A percentile compares a stretch with the other conserved stretches of the same genome.
Evolutionary conservation across 805 yeast species (phyloP).

Genomic region (Candida tallmaniae): DNA sequence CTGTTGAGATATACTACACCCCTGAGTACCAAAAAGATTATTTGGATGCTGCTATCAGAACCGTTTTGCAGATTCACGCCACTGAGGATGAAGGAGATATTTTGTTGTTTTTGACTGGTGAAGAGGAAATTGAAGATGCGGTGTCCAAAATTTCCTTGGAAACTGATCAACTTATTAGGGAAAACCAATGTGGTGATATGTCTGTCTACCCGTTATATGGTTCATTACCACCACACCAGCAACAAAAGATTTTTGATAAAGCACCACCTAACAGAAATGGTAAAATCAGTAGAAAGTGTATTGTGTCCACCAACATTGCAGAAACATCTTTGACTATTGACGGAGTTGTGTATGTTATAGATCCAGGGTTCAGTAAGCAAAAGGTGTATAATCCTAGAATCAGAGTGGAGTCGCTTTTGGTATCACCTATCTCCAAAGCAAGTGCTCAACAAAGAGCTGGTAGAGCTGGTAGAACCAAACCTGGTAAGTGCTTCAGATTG

Average conservation of each 20-base stretch:
- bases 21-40: constrained; percentile 96
- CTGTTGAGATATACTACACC: constrained; percentile 94
- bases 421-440: constrained; percentile 95
- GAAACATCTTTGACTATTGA: constrained; percentile 97
- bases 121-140: constrained; percentile 97
- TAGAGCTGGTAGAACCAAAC: constrained; percentile 99
- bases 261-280: constrained; percentile 82
- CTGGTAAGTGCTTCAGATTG: constrained; percentile 94
- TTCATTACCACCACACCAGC: constrained; percentile 93
- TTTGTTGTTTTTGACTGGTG: constrained; percentile 85
- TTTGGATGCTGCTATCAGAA: constrained; percentile 89
- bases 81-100: constrained; percentile 94
- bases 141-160: constrained; percentile 84
- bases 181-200: constrained; percentile 85
- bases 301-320: constrained; percentile 91
- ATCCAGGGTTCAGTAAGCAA: constrained; percentile 95
- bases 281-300: constrained; percentile 91
- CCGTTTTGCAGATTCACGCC: constrained; percentile 94
- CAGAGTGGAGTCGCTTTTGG: constrained; percentile 89
- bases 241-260: constrained; percentile 87
- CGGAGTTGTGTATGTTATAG: constrained; percentile 95
- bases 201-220: constrained; percentile 93
- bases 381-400: constrained; percentile 95
- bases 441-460: constrained; percentile 99
- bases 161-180: constrained; percentile 83